Conservation (phyloP, 768 basidiomycete species). For the Mycena amicta region DNA sequence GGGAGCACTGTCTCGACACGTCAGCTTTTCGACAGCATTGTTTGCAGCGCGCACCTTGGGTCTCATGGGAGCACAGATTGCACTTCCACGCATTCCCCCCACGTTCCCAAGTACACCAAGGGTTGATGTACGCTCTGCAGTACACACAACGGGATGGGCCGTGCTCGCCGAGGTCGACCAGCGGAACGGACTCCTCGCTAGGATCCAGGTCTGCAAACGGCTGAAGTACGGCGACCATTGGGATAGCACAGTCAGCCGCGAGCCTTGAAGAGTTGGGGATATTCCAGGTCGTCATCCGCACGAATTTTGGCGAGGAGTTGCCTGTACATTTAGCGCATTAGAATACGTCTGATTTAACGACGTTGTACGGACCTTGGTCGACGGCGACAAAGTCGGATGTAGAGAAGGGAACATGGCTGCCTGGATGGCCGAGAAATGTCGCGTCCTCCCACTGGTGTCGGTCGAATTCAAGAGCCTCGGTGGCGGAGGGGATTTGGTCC, state of each 20-base stretch:
- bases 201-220: conserved; percentile 85
- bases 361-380: conserved; percentile 91
- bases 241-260: conserved; percentile 79
- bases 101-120: conserved; percentile 85
- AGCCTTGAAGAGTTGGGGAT: conserved; percentile 81
- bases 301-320: conserved; percentile 89
- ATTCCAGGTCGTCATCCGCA: conserved; percentile 89
- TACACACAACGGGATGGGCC: conserved; percentile 85
- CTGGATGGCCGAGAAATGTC: conserved; percentile 60
- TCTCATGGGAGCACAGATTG: conserved; percentile 84
- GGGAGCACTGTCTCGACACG: conserved; percentile 58
- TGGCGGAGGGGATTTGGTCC: conserved; percentile 88
- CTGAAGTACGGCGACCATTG: conserved; percentile 82
- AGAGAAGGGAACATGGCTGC: conserved; percentile 73
- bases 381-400: conserved; percentile 87
- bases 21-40: neutral
- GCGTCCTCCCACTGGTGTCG: conserved; percentile 76
- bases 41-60: conserved; percentile 63
- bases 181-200: conserved; percentile 77
- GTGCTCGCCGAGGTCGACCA: conserved; percentile 67
- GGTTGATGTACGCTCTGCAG: conserved; percentile 91
- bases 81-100: conserved; percentile 90
- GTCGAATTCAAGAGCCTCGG: conserved; percentile 78
- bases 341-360: no score
- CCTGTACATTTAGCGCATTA: no score